Percentiles rank a stretch among this genome's conserved stretches.
phyloP scores from a whole-genome alignment of 163 green algal genomes.

The Coccomyxa subellipsoidea region DNA sequence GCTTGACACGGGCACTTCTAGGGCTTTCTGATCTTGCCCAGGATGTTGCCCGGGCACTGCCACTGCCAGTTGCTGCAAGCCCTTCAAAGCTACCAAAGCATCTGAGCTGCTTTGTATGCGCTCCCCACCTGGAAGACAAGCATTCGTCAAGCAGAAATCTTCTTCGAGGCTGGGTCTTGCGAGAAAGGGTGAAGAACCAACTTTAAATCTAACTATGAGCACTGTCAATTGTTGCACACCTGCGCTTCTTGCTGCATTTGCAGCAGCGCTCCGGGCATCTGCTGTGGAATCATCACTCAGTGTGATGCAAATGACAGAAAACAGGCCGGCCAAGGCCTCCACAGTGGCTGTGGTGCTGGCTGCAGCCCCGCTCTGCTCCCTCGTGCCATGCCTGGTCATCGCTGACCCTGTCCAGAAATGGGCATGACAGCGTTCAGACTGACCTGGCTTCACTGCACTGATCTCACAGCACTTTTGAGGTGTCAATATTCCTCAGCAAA shows the following conservation, averaged over 20 bases:
- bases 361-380: constrained; percentile 23
- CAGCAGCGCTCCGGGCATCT: neutral
- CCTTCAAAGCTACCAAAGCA: constrained; percentile 25
- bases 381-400: constrained; percentile 7
- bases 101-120: constrained; percentile 7
- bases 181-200: no score
- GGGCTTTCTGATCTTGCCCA: neutral
- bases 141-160: neutral
- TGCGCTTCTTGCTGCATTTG: neutral
- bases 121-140: neutral
- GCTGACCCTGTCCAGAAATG: neutral
- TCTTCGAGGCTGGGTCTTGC: no score
- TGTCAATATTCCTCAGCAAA: no score
- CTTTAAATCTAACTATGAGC: neutral
- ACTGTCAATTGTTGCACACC: neutral
- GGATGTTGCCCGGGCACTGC: neutral
- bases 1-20: neutral
- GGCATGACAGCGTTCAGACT: no score
- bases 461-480: neutral
- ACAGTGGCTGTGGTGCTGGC: constrained; percentile 19
- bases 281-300: neutral
- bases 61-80: constrained; percentile 18
- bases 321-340: constrained; percentile 33
- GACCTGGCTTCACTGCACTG: no score
- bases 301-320: constrained; percentile 6